Conservation (phyloP, 2,329 filamentous ascomycete species). For the Elsinoe ampelina region DNA sequence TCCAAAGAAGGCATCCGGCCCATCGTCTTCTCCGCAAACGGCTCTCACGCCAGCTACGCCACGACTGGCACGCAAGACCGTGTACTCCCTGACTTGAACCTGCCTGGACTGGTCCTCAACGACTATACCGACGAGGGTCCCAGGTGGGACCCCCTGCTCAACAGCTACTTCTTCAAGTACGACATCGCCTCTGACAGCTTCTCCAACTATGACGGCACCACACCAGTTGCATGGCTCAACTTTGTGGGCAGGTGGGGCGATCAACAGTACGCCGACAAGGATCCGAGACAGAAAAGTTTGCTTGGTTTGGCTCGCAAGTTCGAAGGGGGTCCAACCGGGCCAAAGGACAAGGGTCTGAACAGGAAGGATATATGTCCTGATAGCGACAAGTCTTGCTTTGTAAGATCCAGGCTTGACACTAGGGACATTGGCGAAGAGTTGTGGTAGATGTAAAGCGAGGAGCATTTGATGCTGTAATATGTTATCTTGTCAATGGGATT, state of each 20-base stretch:
- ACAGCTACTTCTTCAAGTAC: constrained; percentile 49
- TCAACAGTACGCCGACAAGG: constrained; percentile 45
- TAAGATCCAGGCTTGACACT: neutral
- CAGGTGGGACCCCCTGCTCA: constrained; percentile 52
- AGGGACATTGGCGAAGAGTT: neutral
- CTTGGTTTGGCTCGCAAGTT: constrained; percentile 37
- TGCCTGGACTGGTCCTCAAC: constrained; percentile 44
- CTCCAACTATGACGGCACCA: constrained; percentile 34
- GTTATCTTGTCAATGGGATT: neutral
- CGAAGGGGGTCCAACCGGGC: constrained; percentile 51
- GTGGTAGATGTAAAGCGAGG: neutral
- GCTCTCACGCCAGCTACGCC: constrained; percentile 57
- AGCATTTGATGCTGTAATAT: no score
- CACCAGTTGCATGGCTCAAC: constrained; percentile 46
- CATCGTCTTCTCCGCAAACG: constrained; percentile 49
- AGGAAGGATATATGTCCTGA: constrained; percentile 46
- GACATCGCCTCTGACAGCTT: constrained; percentile 35
- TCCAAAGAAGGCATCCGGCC: constrained; percentile 40
- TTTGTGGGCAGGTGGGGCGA: constrained; percentile 56
- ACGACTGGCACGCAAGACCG: constrained; percentile 52
- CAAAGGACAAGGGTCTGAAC: constrained; percentile 49
- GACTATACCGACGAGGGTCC: constrained; percentile 47
- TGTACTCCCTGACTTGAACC: constrained; percentile 51
- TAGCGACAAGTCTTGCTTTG: constrained; percentile 3
- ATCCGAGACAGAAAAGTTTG: constrained; percentile 40